A percentile compares a stretch with the other conserved stretches of the same genome.
These are phyloP conservation scores for Blastobotrys chiropterorum DNA, from an alignment of 805 yeast species.

Conservation along the genomic window DNA sequence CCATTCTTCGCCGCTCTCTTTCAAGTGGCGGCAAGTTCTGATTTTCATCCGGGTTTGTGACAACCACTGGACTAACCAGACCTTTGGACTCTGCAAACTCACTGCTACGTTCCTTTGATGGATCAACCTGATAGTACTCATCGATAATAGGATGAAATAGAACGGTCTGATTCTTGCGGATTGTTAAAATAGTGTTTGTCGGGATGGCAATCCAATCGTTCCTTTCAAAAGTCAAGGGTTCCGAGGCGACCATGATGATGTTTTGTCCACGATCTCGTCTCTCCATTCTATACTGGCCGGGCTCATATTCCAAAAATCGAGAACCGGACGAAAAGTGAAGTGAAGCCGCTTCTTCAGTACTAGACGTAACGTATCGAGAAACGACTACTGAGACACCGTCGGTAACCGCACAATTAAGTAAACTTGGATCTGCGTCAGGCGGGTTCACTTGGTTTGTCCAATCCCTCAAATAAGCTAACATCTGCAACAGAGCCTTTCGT, in stretches of 20 bases:
- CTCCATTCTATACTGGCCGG: slow-evolving; percentile 92
- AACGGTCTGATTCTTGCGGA: slow-evolving; percentile 71
- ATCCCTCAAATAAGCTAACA: slow-evolving; percentile 66
- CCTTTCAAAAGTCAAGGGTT: slow-evolving; percentile 92
- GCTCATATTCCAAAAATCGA: slow-evolving; percentile 79
- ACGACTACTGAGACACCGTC: slow-evolving; percentile 86
- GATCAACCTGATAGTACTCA: slow-evolving; percentile 76
- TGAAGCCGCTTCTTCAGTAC: slow-evolving; percentile 93
- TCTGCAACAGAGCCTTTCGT: slow-evolving; percentile 61
- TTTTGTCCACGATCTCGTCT: slow-evolving; percentile 87
- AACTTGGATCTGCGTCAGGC: slow-evolving; percentile 58
- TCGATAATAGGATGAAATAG: slow-evolving; percentile 84
- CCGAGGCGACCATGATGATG: slow-evolving; percentile 94
- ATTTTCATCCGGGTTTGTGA: slow-evolving; percentile 22
- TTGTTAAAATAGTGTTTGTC: slow-evolving; percentile 78
- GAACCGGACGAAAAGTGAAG: slow-evolving; percentile 93
- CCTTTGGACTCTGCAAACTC: slow-evolving; percentile 87
- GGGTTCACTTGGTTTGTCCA: slow-evolving; percentile 56
- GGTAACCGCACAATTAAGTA: slow-evolving; percentile 89
- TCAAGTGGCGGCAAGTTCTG: slow-evolving; percentile 67
- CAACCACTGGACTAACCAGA: slow-evolving; percentile 85
- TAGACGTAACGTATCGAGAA: slow-evolving; percentile 81
- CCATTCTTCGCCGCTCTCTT: slow-evolving; percentile 55
- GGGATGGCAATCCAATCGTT: slow-evolving; percentile 98
- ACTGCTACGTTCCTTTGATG: slow-evolving; percentile 61